Percentiles rank a stretch among this genome's conserved stretches.
phyloP scores from a whole-genome alignment of 495 filamentous ascomycete species.

The Aspergillus indologenus region DNA sequence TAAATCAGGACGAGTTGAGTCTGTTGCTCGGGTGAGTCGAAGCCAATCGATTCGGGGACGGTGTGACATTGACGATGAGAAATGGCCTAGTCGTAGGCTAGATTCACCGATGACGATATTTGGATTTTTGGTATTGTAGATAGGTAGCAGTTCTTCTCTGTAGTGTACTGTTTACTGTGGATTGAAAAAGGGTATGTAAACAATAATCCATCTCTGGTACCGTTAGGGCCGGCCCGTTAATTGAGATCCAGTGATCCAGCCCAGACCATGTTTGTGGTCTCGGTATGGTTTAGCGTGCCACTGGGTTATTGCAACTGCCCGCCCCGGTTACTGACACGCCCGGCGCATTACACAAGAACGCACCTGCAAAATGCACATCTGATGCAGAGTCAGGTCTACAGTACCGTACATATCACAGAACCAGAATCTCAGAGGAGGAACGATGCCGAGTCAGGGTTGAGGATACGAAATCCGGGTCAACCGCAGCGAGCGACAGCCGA shows the following conservation, averaged over 20 bases:
- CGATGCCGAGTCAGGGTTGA: neutral
- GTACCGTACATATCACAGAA: no score
- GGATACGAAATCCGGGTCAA: neutral
- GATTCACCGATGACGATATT: neutral
- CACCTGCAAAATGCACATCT: neutral
- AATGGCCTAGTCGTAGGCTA: neutral
- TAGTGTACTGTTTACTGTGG: no score
- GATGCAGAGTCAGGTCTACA: neutral
- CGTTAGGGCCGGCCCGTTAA: slow-evolving; percentile 26
- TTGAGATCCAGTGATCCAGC: slow-evolving; percentile 22
- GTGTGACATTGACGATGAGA: slow-evolving; percentile 11
- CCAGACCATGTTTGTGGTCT: neutral
- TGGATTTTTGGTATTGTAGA: no score
- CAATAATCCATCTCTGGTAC: slow-evolving; percentile 18
- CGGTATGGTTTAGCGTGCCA: no score
- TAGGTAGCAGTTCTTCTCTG: no score
- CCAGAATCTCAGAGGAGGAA: no score
- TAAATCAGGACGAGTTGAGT: slow-evolving; percentile 6
- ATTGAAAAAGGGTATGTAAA: neutral
- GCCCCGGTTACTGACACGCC: neutral
- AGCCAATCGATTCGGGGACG: slow-evolving; percentile 23
- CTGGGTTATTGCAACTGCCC: neutral
- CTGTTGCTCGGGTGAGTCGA: slow-evolving; percentile 7
- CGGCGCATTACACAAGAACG: neutral
- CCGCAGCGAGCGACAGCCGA: no score